Conservation (phyloP, 306 rosid genomes). For the Trifolium fragiferum region DNA sequence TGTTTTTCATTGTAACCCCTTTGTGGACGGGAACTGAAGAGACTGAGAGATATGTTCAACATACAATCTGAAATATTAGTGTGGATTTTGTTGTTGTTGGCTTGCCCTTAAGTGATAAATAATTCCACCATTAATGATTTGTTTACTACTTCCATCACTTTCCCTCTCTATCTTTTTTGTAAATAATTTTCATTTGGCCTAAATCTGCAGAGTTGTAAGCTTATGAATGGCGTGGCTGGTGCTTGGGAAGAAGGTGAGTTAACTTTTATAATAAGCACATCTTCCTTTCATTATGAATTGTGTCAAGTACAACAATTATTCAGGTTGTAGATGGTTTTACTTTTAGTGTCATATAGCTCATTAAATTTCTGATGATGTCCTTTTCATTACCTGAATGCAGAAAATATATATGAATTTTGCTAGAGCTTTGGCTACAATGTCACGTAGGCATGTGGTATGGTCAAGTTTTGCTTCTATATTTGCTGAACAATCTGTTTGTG, state of each 20-base stretch:
- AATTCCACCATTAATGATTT: slow-evolving; percentile 24
- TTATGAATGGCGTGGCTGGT: slow-evolving; percentile 89
- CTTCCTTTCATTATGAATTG: not conserved
- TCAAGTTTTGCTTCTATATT: slow-evolving; percentile 45
- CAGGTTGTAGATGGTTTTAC: slow-evolving; percentile 17
- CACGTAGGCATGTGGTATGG: slow-evolving; percentile 49
- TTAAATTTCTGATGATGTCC: slow-evolving; percentile 17
- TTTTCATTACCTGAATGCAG: slow-evolving; percentile 46
- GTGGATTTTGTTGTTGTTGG: slow-evolving; percentile 2
- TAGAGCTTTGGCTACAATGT: slow-evolving; percentile 50
- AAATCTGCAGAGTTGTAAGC: slow-evolving; percentile 48
- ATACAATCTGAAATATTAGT: slow-evolving; percentile 21
- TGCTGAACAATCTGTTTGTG: slow-evolving; percentile 46
- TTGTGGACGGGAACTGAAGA: not conserved
- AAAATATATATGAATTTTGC: slow-evolving; percentile 51
- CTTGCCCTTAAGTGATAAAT: not conserved
- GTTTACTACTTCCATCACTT: not conserved
- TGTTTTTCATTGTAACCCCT: not conserved
- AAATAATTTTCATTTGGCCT: slow-evolving; percentile 29
- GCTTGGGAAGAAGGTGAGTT: slow-evolving; percentile 65
- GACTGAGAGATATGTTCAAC: slow-evolving; percentile 21
- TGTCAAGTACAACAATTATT: slow-evolving; percentile 5
- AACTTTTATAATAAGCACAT: not conserved
- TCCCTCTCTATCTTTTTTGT: not conserved
- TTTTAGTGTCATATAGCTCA: slow-evolving; percentile 16